phyloP scores from a whole-genome alignment of 2,329 filamentous ascomycete species.

The Arthroderma sp. region DNA sequence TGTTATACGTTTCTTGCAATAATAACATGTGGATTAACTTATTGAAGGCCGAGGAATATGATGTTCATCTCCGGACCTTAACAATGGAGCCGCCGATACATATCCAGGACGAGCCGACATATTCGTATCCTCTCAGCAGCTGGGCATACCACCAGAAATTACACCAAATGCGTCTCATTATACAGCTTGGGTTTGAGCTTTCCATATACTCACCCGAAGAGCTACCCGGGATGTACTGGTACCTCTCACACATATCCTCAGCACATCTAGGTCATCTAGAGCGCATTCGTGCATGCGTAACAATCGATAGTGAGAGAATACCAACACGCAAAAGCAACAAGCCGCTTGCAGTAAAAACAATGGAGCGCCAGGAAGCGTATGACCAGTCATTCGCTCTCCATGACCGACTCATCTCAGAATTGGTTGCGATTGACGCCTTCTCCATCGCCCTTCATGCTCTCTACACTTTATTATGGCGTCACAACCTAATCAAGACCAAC shows the following conservation, averaged over 20 bases:
- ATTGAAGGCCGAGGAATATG: constrained; percentile 51
- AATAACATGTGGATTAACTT: not conserved
- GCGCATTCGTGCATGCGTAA: constrained; percentile 56
- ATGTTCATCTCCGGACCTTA: constrained; percentile 50
- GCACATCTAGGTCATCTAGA: constrained; percentile 57
- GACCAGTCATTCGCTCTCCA: constrained; percentile 37
- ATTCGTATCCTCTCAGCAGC: constrained; percentile 62
- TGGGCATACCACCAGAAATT: constrained; percentile 89
- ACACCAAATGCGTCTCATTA: constrained; percentile 70
- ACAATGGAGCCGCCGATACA: constrained; percentile 49
- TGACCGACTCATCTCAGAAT: constrained; percentile 50
- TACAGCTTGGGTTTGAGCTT: constrained; percentile 89
- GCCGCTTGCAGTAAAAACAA: constrained; percentile 5
- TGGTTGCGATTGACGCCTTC: constrained; percentile 46
- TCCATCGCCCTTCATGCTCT: constrained; percentile 43
- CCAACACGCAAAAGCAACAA: constrained; percentile 10
- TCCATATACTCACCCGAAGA: constrained; percentile 81
- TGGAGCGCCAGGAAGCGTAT: constrained; percentile 22
- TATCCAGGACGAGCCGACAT: constrained; percentile 43
- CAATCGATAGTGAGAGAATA: constrained; percentile 20
- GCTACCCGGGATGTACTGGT: constrained; percentile 80
- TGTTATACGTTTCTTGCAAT: not conserved
- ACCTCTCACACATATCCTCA: constrained; percentile 61
- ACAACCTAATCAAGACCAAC: constrained; percentile 35
- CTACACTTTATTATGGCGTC: constrained; percentile 52